A percentile compares a stretch with the other conserved stretches of the same genome.
phyloP scores from a whole-genome alignment of 345 rosid genomes.

The Gossypium herbaceum region DNA sequence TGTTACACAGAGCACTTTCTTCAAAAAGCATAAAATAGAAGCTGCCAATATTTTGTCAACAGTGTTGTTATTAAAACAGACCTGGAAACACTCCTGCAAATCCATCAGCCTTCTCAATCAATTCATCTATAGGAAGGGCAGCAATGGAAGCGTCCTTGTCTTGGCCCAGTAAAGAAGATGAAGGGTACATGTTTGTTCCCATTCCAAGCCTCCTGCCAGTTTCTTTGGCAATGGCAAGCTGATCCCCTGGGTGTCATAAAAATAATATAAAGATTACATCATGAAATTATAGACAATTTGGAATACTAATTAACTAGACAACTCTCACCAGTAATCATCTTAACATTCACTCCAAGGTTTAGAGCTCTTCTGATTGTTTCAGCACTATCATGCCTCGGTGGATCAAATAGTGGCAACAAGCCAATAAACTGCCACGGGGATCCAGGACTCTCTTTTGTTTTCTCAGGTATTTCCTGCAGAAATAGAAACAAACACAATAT shows the following conservation, averaged over 20 bases:
- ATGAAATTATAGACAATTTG: not conserved
- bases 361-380: slow-evolving; percentile 93
- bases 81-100: slow-evolving; percentile 96
- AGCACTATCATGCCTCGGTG: slow-evolving; percentile 96
- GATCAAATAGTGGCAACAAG: slow-evolving; percentile 85
- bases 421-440: slow-evolving; percentile 82
- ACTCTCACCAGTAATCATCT: slow-evolving; percentile 80
- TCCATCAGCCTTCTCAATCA: slow-evolving; percentile 94
- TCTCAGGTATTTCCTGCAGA: slow-evolving; percentile 79
- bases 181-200: slow-evolving; percentile 97
- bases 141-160: slow-evolving; percentile 74
- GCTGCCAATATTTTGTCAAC: slow-evolving; percentile 1
- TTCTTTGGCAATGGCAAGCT: slow-evolving; percentile 92
- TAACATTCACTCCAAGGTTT: slow-evolving; percentile 84
- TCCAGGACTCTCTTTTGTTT: slow-evolving; percentile 64
- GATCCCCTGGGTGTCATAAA: slow-evolving; percentile 56
- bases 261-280: not conserved
- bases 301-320: not conserved
- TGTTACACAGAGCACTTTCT: not conserved
- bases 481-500: not conserved
- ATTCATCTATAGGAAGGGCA: slow-evolving; percentile 74
- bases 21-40: not conserved
- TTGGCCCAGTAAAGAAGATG: slow-evolving; percentile 83
- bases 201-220: slow-evolving; percentile 94
- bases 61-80: slow-evolving; percentile 9